Base-by-base conservation (phyloP, 2,329 filamentous ascomycete genomes). In the Hymenoscyphus linearis region DNA sequence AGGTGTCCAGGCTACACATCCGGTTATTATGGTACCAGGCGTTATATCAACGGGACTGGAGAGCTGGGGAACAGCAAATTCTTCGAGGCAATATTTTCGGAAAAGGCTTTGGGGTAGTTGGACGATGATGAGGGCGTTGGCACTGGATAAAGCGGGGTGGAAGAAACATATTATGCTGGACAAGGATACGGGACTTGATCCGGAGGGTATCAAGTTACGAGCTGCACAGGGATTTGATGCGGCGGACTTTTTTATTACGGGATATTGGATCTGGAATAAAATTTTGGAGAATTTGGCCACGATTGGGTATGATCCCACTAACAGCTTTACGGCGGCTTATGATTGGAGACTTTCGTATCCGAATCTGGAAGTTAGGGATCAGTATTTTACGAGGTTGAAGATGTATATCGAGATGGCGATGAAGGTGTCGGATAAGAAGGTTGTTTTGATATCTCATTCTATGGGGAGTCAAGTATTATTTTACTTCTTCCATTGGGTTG, bases 91-190 rank as follows among this genome's bases (percentile, higher is more conserved):
- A 62, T 99, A 98, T 76, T 99, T 99, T 75, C 83, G 95, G 65
- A 96, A 96, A 77, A 82, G 95, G 59, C 78, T 99, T 56, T 99
- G 95, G 95, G 95, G 95, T 4, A 96, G 91, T 68, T 99, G 96
- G 95, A 96, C 85, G 66, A 99, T 99, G 95, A 97, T 99, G 92
- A 85, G 89, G 56, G 93, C 95, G 0, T 77, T 99, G 66, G 91
- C 99, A 1, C 77, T 96, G 70, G 95, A 98, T 74, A 97, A 98
- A 76, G 87, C 96, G 31, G 82, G 84, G 36, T 99, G 95, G 95
- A 99, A 97, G 79, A 87, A 80, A 70, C 95, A 99, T 74, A 91
- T 99, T 68, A 98, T 98, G 93, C 82, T 99, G 12, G 95, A 99
- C 75, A 93, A 93, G 74, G 76, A 85, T 40, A 97, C 93, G 0